Conservation (phyloP, 768 basidiomycete species). For the Candolleomyces eurysporus region DNA sequence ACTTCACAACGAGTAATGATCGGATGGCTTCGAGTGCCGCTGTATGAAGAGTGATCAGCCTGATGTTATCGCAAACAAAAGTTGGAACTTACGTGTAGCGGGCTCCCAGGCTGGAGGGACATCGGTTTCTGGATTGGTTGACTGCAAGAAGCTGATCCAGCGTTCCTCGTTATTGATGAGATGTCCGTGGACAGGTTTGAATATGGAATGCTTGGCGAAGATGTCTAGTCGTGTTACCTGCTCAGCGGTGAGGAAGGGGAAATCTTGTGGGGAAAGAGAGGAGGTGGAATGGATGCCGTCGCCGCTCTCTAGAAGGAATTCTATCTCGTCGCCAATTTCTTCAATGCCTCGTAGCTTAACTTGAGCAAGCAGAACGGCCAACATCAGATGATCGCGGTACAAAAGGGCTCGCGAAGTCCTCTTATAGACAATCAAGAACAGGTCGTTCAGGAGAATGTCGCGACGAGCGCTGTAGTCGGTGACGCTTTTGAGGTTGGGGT, state of each 20-base stretch:
- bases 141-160: conserved; percentile 73
- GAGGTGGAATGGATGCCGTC: conserved; percentile 51
- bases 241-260: conserved; percentile 58
- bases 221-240: conserved; percentile 66
- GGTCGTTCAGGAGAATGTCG: conserved; percentile 78
- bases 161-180: conserved; percentile 57
- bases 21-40: conserved; percentile 77
- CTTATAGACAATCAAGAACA: conserved; percentile 86
- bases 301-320: conserved; percentile 89
- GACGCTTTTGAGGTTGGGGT: conserved; percentile 83
- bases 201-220: conserved; percentile 71
- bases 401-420: conserved; percentile 89
- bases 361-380: conserved; percentile 87
- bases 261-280: conserved; percentile 30
- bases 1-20: conserved; percentile 78
- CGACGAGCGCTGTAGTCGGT: conserved; percentile 72
- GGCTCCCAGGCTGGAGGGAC: conserved; percentile 82
- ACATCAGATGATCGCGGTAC: conserved; percentile 86
- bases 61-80: neutral
- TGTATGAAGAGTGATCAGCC: conserved; percentile 22
- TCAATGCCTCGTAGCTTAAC: conserved; percentile 80
- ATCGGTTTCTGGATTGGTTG: conserved; percentile 59
- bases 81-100: conserved; percentile 61
- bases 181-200: conserved; percentile 71
- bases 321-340: conserved; percentile 81